Conservation (phyloP, 257 asterid genomes). For the Solanum clarkiae region DNA sequence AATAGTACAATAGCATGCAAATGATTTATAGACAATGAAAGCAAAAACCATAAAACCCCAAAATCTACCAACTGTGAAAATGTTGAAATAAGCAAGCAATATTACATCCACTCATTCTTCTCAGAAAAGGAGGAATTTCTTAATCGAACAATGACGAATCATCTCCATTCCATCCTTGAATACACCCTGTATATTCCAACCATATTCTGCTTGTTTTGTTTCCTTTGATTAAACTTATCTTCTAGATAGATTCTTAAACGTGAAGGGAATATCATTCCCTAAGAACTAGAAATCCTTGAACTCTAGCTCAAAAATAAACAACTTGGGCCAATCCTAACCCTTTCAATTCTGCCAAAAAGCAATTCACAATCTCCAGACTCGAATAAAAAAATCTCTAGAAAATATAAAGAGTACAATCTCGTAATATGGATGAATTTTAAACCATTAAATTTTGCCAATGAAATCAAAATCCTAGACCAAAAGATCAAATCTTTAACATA, state of each 20-base stretch:
- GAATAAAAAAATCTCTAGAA: not conserved
- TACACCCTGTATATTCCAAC: not conserved
- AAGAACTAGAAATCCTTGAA: not conserved
- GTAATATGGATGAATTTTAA: not conserved
- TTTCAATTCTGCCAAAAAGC: not conserved
- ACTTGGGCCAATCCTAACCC: not conserved
- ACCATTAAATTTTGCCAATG: not conserved
- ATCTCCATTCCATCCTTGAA: not conserved
- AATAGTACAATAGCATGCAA: not conserved
- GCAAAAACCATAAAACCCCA: not conserved
- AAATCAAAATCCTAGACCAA: not conserved
- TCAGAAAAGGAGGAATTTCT: not conserved
- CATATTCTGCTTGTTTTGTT: not conserved
- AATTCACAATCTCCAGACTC: not conserved
- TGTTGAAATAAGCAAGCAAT: not conserved
- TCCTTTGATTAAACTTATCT: not conserved
- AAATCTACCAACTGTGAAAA: not conserved
- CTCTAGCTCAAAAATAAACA: not conserved
- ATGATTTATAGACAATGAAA: not conserved
- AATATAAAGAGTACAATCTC: not conserved
- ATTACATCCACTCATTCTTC: not conserved
- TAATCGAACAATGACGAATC: not conserved
- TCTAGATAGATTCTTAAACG: not conserved
- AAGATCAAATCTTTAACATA: not conserved
- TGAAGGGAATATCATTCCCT: not conserved